These are phyloP conservation scores for Hypoxylon sp. DNA, from an alignment of 2,329 filamentous ascomycete species.

Conservation along the genomic window DNA sequence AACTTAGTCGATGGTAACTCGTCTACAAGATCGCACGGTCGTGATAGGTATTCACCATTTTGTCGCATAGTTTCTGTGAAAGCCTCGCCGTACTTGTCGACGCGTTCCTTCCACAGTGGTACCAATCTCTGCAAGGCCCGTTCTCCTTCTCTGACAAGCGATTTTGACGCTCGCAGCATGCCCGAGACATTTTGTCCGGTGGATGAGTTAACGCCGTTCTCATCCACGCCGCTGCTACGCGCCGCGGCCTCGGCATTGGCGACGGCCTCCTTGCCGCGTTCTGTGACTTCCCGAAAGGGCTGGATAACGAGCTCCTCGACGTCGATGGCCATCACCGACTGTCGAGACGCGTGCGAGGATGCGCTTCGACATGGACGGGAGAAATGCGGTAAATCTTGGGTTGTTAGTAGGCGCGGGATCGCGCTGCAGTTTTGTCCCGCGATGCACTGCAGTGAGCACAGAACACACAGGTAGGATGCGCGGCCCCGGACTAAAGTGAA, in stretches of 20 bases:
- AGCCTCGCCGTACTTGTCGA: constrained; percentile 53
- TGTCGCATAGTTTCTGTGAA: constrained; percentile 54
- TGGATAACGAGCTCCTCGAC: constrained; percentile 50
- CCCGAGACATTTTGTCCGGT: constrained; percentile 23
- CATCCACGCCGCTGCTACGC: constrained; percentile 37
- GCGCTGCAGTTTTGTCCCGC: constrained; percentile 10
- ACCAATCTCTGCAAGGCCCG: constrained; percentile 54
- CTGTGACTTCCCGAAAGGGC: constrained; percentile 56
- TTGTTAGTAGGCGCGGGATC: constrained; percentile 14
- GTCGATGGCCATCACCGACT: constrained; percentile 44
- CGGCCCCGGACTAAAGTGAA: constrained; percentile 28
- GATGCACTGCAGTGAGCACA: not conserved
- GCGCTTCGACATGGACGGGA: constrained; percentile 29
- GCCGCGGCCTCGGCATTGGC: constrained; percentile 49
- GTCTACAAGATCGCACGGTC: constrained; percentile 3
- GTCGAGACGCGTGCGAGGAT: constrained; percentile 25
- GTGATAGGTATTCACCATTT: constrained; percentile 48
- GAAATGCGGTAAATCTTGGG: not conserved
- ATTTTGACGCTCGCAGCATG: constrained; percentile 52
- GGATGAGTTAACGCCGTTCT: constrained; percentile 37
- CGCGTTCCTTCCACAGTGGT: constrained; percentile 54
- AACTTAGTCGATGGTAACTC: not conserved
- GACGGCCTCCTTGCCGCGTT: constrained; percentile 54
- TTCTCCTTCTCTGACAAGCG: constrained; percentile 54
- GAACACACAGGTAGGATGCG: not conserved